A percentile compares a stretch with the other conserved stretches of the same genome.
Evolutionary conservation across 352 stramenopile species (phyloP).

Genomic region (Pythium plurisporium): DNA sequence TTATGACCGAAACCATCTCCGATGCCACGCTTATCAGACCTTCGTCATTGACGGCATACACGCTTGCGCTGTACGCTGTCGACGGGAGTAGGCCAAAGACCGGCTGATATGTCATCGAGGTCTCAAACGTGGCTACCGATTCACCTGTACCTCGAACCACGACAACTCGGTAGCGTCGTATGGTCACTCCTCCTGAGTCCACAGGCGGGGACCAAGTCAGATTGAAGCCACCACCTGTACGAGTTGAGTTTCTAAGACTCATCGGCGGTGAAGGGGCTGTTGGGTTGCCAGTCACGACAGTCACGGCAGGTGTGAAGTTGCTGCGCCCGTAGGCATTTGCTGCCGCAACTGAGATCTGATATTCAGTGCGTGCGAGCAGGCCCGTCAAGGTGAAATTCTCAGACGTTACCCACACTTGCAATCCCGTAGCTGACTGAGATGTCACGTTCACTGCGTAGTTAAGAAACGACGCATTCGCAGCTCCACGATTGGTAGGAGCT

Average conservation of each 20-base stretch:
- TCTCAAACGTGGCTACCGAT: background rate
- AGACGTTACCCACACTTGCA: slow-evolving; percentile 13
- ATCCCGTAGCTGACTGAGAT: slow-evolving; percentile 10
- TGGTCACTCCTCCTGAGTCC: slow-evolving; percentile 34
- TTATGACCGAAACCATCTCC: slow-evolving; percentile 20
- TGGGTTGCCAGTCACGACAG: slow-evolving; percentile 22
- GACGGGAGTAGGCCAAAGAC: slow-evolving; percentile 29
- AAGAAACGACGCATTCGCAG: slow-evolving; percentile 25
- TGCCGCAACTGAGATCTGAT: slow-evolving; percentile 31
- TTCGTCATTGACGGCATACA: slow-evolving; percentile 34
- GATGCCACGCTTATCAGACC: slow-evolving; percentile 26
- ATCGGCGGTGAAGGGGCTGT: slow-evolving; percentile 28
- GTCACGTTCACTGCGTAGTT: slow-evolving; percentile 27
- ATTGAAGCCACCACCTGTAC: slow-evolving; percentile 39
- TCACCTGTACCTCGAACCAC: background rate
- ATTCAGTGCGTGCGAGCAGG: slow-evolving; percentile 26
- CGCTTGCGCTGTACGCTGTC: slow-evolving; percentile 29
- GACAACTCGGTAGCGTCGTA: slow-evolving; percentile 31
- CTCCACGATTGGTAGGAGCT: slow-evolving; percentile 28
- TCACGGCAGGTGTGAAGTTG: slow-evolving; percentile 9
- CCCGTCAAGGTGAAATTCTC: slow-evolving; percentile 19
- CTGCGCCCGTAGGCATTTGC: slow-evolving; percentile 23
- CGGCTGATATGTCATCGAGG: slow-evolving; percentile 2
- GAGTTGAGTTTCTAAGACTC: slow-evolving; percentile 20
- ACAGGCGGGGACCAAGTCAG: slow-evolving; percentile 39